phyloP scores from a whole-genome alignment of 2,329 filamentous ascomycete genomes.

The Paecilomyces formosus region DNA sequence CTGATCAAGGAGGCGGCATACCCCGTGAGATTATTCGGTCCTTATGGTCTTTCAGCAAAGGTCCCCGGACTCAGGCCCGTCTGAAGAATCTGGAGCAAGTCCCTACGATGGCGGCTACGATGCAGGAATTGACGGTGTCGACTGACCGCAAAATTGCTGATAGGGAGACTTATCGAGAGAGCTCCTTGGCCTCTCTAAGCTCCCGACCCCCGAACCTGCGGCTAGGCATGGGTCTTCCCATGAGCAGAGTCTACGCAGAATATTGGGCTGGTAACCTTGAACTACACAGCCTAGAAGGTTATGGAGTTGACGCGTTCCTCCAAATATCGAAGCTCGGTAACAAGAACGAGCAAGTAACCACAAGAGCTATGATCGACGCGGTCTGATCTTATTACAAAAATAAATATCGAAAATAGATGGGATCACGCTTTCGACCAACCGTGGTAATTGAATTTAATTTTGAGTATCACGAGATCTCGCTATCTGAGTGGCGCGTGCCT shows the following conservation, averaged over 20 bases:
- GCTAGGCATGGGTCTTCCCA: conserved; percentile 84
- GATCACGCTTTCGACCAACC: not conserved
- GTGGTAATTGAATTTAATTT: not conserved
- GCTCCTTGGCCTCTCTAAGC: conserved; percentile 71
- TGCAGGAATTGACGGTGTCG: conserved; percentile 67
- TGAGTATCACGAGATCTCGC: not conserved
- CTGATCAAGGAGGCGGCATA: conserved; percentile 89
- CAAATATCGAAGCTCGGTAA: conserved; percentile 96
- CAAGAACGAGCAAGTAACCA: conserved; percentile 90
- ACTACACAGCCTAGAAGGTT: conserved; percentile 87
- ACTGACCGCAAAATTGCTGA: conserved; percentile 23
- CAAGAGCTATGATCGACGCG: conserved; percentile 68
- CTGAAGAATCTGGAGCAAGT: conserved; percentile 82
- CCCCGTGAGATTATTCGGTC: conserved; percentile 77
- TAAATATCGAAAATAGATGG: not conserved
- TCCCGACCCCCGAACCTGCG: conserved; percentile 78
- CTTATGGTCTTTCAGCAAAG: conserved; percentile 96
- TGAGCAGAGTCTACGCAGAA: conserved; percentile 91
- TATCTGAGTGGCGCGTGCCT: not conserved
- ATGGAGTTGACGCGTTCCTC: conserved; percentile 90
- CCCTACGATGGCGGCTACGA: conserved; percentile 84
- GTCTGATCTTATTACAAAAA: conserved; percentile 41
- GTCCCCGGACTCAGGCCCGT: conserved; percentile 66
- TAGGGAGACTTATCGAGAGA: conserved; percentile 40
- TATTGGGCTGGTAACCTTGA: conserved; percentile 95